Conservation (phyloP, 2,329 filamentous ascomycete genomes). For the Colletotrichum kahawae region DNA sequence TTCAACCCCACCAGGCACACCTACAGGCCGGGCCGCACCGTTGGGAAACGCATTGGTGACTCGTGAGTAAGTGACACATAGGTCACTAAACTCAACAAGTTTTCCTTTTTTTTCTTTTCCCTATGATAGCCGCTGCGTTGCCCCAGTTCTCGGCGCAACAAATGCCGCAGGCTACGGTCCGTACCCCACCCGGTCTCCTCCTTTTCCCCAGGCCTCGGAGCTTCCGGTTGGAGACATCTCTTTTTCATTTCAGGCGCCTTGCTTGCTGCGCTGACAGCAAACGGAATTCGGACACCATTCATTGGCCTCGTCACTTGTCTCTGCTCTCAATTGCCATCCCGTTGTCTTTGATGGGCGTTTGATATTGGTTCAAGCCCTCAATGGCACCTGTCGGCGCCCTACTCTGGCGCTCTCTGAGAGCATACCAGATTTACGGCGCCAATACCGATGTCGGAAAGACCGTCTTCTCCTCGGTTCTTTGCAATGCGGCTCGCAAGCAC, state of each 20-base stretch:
- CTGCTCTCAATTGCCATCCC: not conserved
- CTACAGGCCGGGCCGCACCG: not conserved
- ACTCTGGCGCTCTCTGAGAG: slow-evolving; percentile 71
- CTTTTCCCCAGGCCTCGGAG: not conserved
- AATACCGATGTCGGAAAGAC: slow-evolving; percentile 90
- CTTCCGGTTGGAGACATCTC: not conserved
- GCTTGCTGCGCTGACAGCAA: not conserved
- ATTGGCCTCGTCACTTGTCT: not conserved
- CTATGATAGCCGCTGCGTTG: not conserved
- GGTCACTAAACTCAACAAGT: slow-evolving; percentile 21
- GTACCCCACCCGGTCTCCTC: slow-evolving; percentile 10
- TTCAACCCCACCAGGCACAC: not conserved
- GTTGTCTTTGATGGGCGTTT: not conserved
- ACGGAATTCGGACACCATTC: not conserved
- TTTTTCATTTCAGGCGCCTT: not conserved
- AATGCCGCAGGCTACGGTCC: slow-evolving; percentile 7
- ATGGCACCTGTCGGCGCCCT: slow-evolving; percentile 61
- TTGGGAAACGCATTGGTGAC: not conserved
- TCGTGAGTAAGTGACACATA: slow-evolving; percentile 2
- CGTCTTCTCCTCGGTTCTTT: slow-evolving; percentile 75
- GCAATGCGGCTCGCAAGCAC: slow-evolving; percentile 60
- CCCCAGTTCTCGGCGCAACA: slow-evolving; percentile 8
- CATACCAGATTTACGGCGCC: slow-evolving; percentile 80
- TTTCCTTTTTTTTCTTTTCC: slow-evolving; percentile 21
- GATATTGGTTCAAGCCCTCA: not conserved